phyloP scores from a whole-genome alignment of 1,284 basidiomycete genomes.

The Pseudozyma tsukubaensis region DNA sequence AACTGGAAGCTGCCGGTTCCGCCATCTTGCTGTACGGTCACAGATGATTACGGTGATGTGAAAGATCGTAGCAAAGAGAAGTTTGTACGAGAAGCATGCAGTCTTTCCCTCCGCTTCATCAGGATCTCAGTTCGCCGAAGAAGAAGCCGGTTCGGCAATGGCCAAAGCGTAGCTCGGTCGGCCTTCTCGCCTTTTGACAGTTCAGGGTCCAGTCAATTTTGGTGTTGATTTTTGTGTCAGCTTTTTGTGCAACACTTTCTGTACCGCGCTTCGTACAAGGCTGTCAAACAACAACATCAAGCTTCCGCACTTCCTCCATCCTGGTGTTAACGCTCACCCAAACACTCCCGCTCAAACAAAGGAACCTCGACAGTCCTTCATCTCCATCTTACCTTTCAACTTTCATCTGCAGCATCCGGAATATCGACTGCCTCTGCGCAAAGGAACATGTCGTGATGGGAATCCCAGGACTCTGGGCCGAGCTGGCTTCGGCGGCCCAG shows the following conservation, averaged over 20 bases:
- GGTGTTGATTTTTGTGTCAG: conserved; percentile 2
- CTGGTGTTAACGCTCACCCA: not conserved
- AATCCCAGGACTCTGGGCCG: conserved; percentile 59
- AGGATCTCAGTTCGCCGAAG: not conserved
- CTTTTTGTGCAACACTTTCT: conserved; percentile 5
- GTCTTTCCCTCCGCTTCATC: too few species aligned
- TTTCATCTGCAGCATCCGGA: not conserved
- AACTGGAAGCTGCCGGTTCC: too few species aligned
- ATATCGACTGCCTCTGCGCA: not conserved
- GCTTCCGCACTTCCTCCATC: conserved; percentile 6
- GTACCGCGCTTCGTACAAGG: not conserved
- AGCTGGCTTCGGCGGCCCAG: conserved; percentile 46
- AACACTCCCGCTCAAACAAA: not conserved
- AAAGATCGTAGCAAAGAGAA: not conserved
- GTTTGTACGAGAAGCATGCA: too few species aligned
- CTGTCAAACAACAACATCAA: conserved; percentile 6
- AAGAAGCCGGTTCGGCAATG: not conserved
- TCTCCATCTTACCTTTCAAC: not conserved
- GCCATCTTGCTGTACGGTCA: too few species aligned
- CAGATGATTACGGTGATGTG: not conserved
- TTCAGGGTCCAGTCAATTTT: conserved; percentile 12
- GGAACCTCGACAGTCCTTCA: too few species aligned
- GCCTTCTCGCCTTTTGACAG: not conserved
- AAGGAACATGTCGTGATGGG: conserved; percentile 49
- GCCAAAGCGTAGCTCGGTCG: not conserved